These are phyloP conservation scores for Russula sp. DNA, from an alignment of 768 basidiomycete genomes.

Conservation along the genomic window DNA sequence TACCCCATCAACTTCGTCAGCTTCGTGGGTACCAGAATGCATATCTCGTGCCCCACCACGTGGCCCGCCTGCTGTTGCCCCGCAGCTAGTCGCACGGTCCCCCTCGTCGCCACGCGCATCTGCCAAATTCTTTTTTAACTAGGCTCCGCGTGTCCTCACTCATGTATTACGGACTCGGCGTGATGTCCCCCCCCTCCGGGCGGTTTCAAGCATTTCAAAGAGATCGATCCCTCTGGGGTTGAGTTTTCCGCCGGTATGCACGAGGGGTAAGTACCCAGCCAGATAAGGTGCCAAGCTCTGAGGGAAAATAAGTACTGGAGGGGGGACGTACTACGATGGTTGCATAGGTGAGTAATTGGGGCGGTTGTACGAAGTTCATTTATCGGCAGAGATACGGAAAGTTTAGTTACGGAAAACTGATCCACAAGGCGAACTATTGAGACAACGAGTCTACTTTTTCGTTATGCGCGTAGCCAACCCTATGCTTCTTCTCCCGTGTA, in stretches of 20 bases:
- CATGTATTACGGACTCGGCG: constrained; percentile 54
- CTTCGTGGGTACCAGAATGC: constrained; percentile 66
- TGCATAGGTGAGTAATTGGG: not conserved
- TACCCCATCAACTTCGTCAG: constrained; percentile 76
- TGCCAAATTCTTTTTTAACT: constrained; percentile 77
- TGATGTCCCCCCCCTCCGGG: constrained; percentile 54
- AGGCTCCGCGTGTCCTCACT: constrained; percentile 65
- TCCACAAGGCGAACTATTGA: not conserved
- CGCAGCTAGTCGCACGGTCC: constrained; percentile 43
- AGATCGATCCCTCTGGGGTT: constrained; percentile 44
- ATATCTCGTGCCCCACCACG: not conserved
- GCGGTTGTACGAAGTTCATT: not conserved
- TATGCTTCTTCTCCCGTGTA: constrained; percentile 30
- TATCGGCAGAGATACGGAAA: not conserved
- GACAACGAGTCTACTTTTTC: not conserved
- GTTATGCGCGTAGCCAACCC: constrained; percentile 2
- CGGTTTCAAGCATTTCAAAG: constrained; percentile 39
- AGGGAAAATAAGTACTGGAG: not conserved
- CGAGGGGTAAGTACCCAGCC: not conserved
- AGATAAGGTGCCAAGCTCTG: not conserved
- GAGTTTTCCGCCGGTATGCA: not conserved
- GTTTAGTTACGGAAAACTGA: not conserved
- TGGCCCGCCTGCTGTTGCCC: constrained; percentile 28
- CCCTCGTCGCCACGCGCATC: constrained; percentile 61
- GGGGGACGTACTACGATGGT: not conserved